Conservation (phyloP, 108 stramenopile genomes). For the Halocafeteria seosinensis region DNA sequence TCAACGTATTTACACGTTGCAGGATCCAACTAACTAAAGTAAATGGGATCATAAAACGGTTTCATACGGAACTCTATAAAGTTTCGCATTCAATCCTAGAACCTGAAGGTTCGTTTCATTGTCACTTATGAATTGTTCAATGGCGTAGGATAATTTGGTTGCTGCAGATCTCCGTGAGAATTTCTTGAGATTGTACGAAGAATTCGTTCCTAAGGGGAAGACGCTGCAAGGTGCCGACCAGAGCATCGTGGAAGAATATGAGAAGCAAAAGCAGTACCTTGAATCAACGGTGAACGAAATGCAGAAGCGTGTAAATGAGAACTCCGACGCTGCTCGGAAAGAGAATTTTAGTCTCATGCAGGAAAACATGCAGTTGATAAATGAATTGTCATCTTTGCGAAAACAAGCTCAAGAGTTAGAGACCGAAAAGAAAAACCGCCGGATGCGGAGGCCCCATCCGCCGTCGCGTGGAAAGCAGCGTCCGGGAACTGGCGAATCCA, state of each 20-base stretch:
- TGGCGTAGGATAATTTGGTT: background rate
- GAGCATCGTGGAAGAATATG: conserved; percentile 17
- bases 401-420: background rate
- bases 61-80: no score
- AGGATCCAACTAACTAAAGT: no score
- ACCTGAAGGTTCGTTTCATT: no score
- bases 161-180: background rate
- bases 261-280: conserved; percentile 26
- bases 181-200: background rate
- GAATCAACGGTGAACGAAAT: conserved; percentile 22
- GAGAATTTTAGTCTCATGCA: conserved; percentile 27
- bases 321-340: conserved; percentile 15
- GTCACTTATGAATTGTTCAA: background rate
- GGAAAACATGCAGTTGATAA: conserved; percentile 39
- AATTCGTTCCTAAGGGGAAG: background rate
- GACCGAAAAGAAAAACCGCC: background rate
- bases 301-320: conserved; percentile 14
- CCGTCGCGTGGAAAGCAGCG: no score
- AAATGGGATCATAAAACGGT: no score
- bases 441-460: no score
- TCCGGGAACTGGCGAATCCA: no score
- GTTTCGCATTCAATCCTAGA: no score
- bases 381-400: conserved; percentile 29
- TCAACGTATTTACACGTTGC: no score
- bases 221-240: background rate